Percentiles rank a stretch among this genome's conserved stretches.
Evolutionary conservation across 129 eudicot genomes (phyloP).

Genomic region (Mikania micrantha): DNA sequence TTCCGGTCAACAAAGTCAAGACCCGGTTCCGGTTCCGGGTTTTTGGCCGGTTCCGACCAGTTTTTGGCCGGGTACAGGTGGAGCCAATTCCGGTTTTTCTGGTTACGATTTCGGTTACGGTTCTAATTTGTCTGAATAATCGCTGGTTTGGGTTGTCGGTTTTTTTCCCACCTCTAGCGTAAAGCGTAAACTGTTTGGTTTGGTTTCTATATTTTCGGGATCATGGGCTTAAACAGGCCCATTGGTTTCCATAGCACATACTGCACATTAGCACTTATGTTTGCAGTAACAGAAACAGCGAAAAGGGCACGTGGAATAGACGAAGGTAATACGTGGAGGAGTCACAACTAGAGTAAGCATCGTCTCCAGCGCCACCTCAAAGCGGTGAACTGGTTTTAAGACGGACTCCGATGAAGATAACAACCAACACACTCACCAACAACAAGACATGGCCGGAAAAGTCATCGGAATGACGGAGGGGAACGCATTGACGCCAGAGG

Average conservation of each 20-base stretch:
- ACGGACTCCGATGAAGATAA: neutral
- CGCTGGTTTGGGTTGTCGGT: too few relatives aligned
- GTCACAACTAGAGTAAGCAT: conserved; percentile 16
- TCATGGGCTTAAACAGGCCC: neutral
- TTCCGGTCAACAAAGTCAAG: too few relatives aligned
- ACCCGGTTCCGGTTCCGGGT: too few relatives aligned
- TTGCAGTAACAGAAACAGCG: neutral
- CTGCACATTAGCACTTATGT: too few relatives aligned
- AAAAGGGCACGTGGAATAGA: conserved; percentile 4
- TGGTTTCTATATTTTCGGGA: too few relatives aligned
- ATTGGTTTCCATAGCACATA: neutral
- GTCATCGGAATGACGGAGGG: conserved; percentile 14
- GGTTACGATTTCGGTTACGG: too few relatives aligned
- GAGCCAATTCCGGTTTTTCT: too few relatives aligned
- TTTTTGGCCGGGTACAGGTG: too few relatives aligned
- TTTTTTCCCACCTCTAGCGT: too few relatives aligned
- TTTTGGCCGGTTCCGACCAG: too few relatives aligned
- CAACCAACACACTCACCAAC: neutral
- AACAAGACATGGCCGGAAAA: conserved; percentile 8
- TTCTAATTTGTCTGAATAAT: too few relatives aligned
- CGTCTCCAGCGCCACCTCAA: conserved; percentile 14
- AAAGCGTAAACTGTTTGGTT: too few relatives aligned
- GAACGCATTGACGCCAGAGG: conserved; percentile 49
- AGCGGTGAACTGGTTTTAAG: conserved; percentile 14
- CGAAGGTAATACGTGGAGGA: conserved; percentile 15